phyloP scores from a whole-genome alignment of 345 rosid species.

The Salix dunnii region DNA sequence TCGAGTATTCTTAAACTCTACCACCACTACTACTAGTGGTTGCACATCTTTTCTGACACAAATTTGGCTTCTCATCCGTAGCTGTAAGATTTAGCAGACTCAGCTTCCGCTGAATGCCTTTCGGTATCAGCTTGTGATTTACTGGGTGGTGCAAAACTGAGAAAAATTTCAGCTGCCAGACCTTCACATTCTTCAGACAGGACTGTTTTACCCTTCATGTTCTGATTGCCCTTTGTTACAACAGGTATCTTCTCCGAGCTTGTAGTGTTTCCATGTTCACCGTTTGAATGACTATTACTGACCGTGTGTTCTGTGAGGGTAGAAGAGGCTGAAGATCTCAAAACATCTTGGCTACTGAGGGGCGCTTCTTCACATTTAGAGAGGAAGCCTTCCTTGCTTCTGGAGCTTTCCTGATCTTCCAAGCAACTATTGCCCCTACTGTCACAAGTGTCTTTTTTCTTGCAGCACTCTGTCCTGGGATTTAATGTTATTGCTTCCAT shows the following conservation, averaged over 20 bases:
- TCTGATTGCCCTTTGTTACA: background rate
- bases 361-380: background rate
- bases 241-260: background rate
- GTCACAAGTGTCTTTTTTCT: background rate
- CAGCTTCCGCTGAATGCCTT: background rate
- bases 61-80: background rate
- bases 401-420: background rate
- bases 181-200: background rate
- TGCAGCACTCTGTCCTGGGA: background rate
- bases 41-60: background rate
- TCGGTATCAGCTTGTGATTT: background rate
- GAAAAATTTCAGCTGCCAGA: background rate
- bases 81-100: background rate
- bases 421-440: too few species aligned
- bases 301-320: background rate
- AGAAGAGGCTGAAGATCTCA: background rate
- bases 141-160: background rate
- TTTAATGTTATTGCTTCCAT: background rate
- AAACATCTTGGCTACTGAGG: background rate
- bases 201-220: background rate
- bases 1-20: background rate
- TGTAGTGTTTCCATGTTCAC: background rate
- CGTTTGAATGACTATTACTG: background rate
- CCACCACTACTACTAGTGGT: background rate
- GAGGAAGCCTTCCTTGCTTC: background rate